Conservation (phyloP, 805 yeast genomes). For the Kodamaea jinghongensis region DNA sequence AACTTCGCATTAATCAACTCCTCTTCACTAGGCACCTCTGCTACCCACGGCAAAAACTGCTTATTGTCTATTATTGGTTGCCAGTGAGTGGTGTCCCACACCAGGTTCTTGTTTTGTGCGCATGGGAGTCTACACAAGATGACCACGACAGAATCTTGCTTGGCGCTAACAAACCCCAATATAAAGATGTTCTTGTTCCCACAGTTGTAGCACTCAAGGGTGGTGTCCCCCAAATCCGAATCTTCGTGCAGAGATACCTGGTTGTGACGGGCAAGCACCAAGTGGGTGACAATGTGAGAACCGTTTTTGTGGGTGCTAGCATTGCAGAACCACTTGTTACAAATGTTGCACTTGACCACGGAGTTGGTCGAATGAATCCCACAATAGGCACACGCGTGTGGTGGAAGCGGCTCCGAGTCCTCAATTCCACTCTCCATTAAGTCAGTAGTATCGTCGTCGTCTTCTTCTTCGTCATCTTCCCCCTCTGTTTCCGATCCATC, state of each 20-base stretch:
- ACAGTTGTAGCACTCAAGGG: slow-evolving; percentile 87
- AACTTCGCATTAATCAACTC: slow-evolving; percentile 53
- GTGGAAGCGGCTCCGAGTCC: not conserved
- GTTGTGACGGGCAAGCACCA: slow-evolving; percentile 77
- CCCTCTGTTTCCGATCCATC: not conserved
- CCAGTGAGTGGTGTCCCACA: slow-evolving; percentile 91
- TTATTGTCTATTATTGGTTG: slow-evolving; percentile 79
- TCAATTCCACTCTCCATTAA: not conserved
- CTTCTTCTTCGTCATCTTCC: not conserved
- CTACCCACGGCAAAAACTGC: slow-evolving; percentile 79
- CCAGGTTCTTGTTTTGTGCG: slow-evolving; percentile 67
- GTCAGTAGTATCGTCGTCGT: slow-evolving; percentile 1
- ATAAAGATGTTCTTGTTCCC: slow-evolving; percentile 78
- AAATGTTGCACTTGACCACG: slow-evolving; percentile 72
- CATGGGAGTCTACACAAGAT: slow-evolving; percentile 87
- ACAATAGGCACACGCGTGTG: slow-evolving; percentile 59
- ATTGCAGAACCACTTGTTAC: slow-evolving; percentile 90
- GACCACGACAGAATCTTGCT: slow-evolving; percentile 81
- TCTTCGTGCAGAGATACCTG: slow-evolving; percentile 72
- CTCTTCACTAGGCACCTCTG: slow-evolving; percentile 64
- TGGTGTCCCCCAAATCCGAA: slow-evolving; percentile 82
- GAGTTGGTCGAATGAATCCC: slow-evolving; percentile 63
- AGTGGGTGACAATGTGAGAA: slow-evolving; percentile 83
- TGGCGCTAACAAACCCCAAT: slow-evolving; percentile 85
- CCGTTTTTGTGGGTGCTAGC: slow-evolving; percentile 54